Percentiles rank a stretch among this genome's conserved stretches.
Conservation (phyloP, 164 flowering plant genomes). For the Chimonanthus praecox region DNA sequence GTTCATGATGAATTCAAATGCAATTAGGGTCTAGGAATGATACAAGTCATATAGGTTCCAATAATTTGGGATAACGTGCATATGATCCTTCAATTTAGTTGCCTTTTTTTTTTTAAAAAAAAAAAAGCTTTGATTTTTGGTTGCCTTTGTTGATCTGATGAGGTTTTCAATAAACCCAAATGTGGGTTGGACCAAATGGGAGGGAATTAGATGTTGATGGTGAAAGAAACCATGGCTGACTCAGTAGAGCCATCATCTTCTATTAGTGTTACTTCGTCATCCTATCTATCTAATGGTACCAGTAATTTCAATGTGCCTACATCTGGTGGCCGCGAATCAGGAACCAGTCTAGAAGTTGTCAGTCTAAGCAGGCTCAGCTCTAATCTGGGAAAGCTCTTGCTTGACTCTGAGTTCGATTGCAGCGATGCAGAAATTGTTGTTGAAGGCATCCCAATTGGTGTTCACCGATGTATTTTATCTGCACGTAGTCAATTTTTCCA, state of each 20-base stretch:
- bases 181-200: neutral
- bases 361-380: conserved; percentile 52
- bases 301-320: conserved; percentile 14
- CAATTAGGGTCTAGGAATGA: too few species aligned
- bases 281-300: conserved; percentile 50
- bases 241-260: conserved; percentile 44
- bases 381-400: conserved; percentile 47
- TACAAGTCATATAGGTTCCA: too few species aligned
- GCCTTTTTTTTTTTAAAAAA: too few species aligned
- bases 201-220: neutral
- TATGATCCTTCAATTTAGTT: too few species aligned
- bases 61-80: too few species aligned
- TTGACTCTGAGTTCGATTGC: conserved; percentile 32
- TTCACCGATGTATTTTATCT: conserved; percentile 63
- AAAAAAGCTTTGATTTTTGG: too few species aligned
- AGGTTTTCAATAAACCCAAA: neutral
- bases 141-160: too few species aligned
- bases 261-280: conserved; percentile 53
- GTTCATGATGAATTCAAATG: too few species aligned
- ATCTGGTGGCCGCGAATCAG: conserved; percentile 24
- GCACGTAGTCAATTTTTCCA: conserved; percentile 55
- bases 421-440: conserved; percentile 60
- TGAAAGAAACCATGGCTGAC: conserved; percentile 8
- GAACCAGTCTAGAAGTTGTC: conserved; percentile 34
- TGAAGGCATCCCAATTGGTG: conserved; percentile 46